Evolutionary conservation across 2,329 filamentous ascomycete species (phyloP).

Genomic region (Capronia epimyces): DNA sequence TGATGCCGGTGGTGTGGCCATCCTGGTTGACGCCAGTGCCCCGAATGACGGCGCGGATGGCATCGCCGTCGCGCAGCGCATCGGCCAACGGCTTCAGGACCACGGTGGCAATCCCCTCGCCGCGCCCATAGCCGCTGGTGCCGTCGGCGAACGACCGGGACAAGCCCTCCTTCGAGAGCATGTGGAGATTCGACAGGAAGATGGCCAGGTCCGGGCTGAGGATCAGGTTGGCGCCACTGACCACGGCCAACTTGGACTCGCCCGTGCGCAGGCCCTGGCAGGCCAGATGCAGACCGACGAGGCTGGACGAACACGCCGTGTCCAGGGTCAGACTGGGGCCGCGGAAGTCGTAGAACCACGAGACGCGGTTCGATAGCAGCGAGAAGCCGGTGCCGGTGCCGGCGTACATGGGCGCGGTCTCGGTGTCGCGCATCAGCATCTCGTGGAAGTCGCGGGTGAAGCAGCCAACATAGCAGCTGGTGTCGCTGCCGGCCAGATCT

Average conservation of each 20-base stretch:
- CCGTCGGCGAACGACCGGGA: neutral
- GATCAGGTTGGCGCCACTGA: slow-evolving; percentile 14
- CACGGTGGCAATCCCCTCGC: slow-evolving; percentile 35
- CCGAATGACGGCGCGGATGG: slow-evolving; percentile 36
- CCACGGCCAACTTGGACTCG: slow-evolving; percentile 9
- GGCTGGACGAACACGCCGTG: slow-evolving; percentile 54
- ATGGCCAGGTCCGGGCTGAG: neutral
- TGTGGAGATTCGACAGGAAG: neutral
- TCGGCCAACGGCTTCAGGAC: slow-evolving; percentile 35
- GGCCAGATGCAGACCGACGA: slow-evolving; percentile 52
- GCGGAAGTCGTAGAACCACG: slow-evolving; percentile 35
- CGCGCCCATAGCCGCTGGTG: slow-evolving; percentile 31
- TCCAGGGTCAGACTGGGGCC: slow-evolving; percentile 46
- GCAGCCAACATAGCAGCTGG: neutral
- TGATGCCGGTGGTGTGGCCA: slow-evolving; percentile 12
- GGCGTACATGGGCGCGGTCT: neutral
- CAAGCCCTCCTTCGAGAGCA: neutral
- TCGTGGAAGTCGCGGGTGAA: neutral
- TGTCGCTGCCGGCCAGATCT: neutral
- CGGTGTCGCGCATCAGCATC: neutral
- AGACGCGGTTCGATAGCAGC: slow-evolving; percentile 30
- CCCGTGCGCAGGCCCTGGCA: slow-evolving; percentile 43
- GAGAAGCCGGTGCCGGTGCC: neutral
- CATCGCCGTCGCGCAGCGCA: slow-evolving; percentile 35
- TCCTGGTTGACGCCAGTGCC: slow-evolving; percentile 36